Evolutionary conservation across 1,139 yeast species (phyloP).

Genomic region (Yamadazyma diospyri): DNA sequence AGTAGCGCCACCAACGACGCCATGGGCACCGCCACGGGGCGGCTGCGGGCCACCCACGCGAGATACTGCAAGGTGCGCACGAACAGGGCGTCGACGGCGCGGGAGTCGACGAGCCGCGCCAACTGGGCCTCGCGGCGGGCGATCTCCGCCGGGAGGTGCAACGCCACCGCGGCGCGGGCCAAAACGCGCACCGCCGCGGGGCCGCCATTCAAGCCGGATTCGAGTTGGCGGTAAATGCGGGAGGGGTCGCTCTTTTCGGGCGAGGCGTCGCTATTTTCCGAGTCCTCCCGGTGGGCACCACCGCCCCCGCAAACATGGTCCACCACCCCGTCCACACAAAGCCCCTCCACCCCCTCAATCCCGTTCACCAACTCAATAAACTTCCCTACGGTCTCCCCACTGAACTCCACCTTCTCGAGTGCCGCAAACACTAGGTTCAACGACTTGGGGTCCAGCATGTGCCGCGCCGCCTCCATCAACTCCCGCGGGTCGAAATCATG

Average conservation of each 20-base stretch:
- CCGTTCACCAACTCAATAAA: slow-evolving; percentile 29
- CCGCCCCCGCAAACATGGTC: slow-evolving; percentile 9
- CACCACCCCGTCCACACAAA: slow-evolving; percentile 8
- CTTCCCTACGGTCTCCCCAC: slow-evolving; percentile 15
- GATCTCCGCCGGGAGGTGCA: slow-evolving; percentile 10
- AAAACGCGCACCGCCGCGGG: slow-evolving; percentile 9
- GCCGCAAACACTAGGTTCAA: slow-evolving; percentile 12
- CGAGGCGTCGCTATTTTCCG: too few species aligned
- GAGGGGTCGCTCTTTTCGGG: too few species aligned
- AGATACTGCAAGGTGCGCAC: slow-evolving; percentile 11
- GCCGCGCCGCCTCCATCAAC: slow-evolving; percentile 10
- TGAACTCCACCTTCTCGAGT: slow-evolving; percentile 6
- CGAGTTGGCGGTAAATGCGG: slow-evolving; percentile 9
- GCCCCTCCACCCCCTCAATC: slow-evolving; percentile 16
- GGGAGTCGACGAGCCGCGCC: slow-evolving; percentile 8
- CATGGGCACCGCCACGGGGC: slow-evolving; percentile 17
- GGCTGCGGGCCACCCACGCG: slow-evolving; percentile 10
- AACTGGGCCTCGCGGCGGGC: slow-evolving; percentile 7
- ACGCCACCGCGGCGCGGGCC: slow-evolving; percentile 8
- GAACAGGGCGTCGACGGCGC: slow-evolving; percentile 7
- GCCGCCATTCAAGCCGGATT: slow-evolving; percentile 5
- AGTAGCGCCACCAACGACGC: slow-evolving; percentile 18
- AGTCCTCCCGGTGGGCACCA: too few species aligned
- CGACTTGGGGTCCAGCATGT: slow-evolving; percentile 9
- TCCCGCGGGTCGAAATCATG: slow-evolving; percentile 9